A percentile compares a stretch with the other conserved stretches of the same genome.
phyloP scores from a whole-genome alignment of 176 grass and related monocot species.

The Themeda triandra region DNA sequence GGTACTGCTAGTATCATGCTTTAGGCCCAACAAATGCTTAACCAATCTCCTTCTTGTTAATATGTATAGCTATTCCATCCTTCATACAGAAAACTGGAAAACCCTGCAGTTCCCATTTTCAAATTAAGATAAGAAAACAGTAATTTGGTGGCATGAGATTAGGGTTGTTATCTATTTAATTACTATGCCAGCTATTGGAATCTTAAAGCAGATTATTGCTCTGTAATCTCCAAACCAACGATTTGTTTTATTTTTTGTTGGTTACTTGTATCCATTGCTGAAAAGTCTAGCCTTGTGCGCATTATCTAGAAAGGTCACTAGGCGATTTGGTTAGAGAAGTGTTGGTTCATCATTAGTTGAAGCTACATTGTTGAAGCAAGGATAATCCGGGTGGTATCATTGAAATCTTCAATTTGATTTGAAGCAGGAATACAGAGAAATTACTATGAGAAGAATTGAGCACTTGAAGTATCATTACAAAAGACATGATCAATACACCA shows the following conservation, averaged over 20 bases:
- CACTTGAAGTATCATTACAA: conserved; percentile 52
- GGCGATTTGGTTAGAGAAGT: background rate
- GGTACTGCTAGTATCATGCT: background rate
- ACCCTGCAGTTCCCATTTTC: background rate
- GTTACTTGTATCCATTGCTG: background rate
- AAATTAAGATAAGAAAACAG: background rate
- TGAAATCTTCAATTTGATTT: conserved; percentile 14
- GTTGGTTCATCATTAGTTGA: background rate
- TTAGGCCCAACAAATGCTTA: background rate
- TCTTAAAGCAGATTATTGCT: background rate
- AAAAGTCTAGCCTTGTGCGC: background rate
- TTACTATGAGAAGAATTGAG: conserved; percentile 47
- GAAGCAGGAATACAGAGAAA: conserved; percentile 69
- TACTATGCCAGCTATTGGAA: background rate
- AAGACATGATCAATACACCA: conserved; percentile 68
- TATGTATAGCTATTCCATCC: background rate
- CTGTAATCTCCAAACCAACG: background rate
- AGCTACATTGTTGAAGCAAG: background rate
- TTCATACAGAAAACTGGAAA: background rate
- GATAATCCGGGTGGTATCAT: background rate
- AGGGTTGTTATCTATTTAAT: background rate
- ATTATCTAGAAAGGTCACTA: background rate
- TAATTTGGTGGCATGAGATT: background rate
- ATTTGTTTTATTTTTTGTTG: background rate
- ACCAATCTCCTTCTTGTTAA: background rate